These are phyloP conservation scores for Pleoardoris graminearum DNA, from an alignment of 2,329 filamentous ascomycete genomes.

Conservation along the genomic window DNA sequence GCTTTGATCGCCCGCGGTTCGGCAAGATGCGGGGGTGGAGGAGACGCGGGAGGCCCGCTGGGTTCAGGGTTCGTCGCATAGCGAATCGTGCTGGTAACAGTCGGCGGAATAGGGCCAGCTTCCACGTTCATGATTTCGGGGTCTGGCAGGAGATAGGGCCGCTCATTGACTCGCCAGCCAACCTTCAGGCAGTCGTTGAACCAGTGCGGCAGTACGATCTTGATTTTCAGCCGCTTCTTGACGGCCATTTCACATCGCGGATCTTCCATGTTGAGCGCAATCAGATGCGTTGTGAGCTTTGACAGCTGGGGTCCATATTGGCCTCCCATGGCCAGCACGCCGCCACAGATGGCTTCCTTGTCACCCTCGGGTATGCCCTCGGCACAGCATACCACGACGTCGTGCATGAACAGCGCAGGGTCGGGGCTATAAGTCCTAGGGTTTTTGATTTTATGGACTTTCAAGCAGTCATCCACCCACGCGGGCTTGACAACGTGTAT, in stretches of 20 bases:
- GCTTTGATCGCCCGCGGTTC: slow-evolving; percentile 54
- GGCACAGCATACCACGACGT: slow-evolving; percentile 79
- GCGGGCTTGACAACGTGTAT: slow-evolving; percentile 80
- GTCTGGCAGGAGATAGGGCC: slow-evolving; percentile 82
- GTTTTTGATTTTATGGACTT: slow-evolving; percentile 71
- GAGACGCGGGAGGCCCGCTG: slow-evolving; percentile 22
- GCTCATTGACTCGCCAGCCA: slow-evolving; percentile 86
- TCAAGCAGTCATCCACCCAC: slow-evolving; percentile 76
- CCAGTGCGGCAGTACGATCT: slow-evolving; percentile 94
- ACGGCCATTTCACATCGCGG: slow-evolving; percentile 68
- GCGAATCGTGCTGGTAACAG: slow-evolving; percentile 52
- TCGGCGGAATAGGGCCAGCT: slow-evolving; percentile 41
- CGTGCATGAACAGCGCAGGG: slow-evolving; percentile 84
- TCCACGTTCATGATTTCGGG: slow-evolving; percentile 69
- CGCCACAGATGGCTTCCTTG: slow-evolving; percentile 89
- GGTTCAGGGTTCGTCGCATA: slow-evolving; percentile 42
- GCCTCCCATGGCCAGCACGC: slow-evolving; percentile 86
- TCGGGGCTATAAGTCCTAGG: slow-evolving; percentile 88
- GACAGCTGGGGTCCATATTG: slow-evolving; percentile 73
- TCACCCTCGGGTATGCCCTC: slow-evolving; percentile 78
- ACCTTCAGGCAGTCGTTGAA: slow-evolving; percentile 96
- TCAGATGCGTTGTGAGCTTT: slow-evolving; percentile 82
- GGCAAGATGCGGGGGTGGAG: slow-evolving; percentile 25
- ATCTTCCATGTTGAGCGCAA: slow-evolving; percentile 76
- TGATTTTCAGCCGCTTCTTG: slow-evolving; percentile 69